These are phyloP conservation scores for Buxus sempervirens DNA, from an alignment of 164 flowering plant genomes.

Conservation along the genomic window DNA sequence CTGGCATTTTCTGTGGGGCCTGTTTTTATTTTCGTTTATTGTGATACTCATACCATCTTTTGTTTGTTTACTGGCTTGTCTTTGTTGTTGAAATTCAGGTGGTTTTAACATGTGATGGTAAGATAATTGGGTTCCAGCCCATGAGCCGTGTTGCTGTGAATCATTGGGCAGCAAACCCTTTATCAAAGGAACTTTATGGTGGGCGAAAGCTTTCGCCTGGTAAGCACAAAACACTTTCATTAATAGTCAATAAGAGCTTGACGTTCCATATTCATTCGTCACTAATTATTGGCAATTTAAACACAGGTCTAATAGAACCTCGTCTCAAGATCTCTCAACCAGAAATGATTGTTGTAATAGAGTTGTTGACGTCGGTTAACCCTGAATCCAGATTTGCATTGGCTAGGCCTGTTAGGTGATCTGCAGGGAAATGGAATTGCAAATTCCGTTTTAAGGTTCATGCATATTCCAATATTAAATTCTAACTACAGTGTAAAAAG, in stretches of 20 bases:
- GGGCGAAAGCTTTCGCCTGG: conserved; percentile 74
- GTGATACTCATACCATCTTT: background rate
- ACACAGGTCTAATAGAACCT: conserved; percentile 67
- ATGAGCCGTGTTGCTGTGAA: conserved; percentile 71
- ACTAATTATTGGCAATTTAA: conserved; percentile 7
- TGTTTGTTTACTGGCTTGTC: background rate
- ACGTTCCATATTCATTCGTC: background rate
- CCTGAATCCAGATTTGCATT: conserved; percentile 52
- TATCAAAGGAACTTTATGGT: conserved; percentile 63
- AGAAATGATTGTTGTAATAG: conserved; percentile 39
- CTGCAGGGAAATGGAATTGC: too few relatives aligned
- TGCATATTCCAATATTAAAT: too few relatives aligned
- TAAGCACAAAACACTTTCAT: conserved; percentile 18
- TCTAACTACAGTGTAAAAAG: too few relatives aligned
- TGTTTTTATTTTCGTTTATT: background rate
- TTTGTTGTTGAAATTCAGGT: conserved; percentile 38
- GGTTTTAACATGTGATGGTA: conserved; percentile 58
- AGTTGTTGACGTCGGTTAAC: conserved; percentile 70
- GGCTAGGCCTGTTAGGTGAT: conserved; percentile 48
- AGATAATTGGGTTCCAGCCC: conserved; percentile 75
- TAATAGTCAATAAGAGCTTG: background rate
- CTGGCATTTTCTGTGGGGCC: background rate
- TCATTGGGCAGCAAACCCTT: conserved; percentile 76
- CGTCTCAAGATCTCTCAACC: conserved; percentile 52
- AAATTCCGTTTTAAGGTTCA: too few relatives aligned